Evolutionary conservation across 441 rosid species (phyloP).

Genomic region (Cnidoscolus chayamansa): DNA sequence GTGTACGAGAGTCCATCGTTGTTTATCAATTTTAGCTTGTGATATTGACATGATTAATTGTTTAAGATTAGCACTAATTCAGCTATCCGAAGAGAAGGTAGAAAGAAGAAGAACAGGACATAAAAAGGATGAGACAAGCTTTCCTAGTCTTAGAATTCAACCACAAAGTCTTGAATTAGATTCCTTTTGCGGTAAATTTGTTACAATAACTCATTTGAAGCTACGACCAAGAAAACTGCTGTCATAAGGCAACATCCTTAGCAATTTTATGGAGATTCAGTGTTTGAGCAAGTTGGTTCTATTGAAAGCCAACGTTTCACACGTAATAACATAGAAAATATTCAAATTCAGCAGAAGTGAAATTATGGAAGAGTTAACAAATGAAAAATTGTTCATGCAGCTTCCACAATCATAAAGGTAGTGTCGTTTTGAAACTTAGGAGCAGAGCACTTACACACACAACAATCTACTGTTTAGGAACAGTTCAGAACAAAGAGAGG

Average conservation of each 20-base stretch:
- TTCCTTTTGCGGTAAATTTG: neutral
- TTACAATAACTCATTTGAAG: neutral
- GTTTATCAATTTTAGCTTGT: neutral
- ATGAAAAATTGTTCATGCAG: neutral
- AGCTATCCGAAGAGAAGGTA: too few relatives aligned
- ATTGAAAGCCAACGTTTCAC: neutral
- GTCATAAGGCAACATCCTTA: too few relatives aligned
- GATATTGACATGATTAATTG: too few relatives aligned
- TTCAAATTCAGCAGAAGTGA: neutral
- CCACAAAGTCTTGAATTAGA: too few relatives aligned
- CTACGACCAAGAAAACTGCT: conserved; percentile 1
- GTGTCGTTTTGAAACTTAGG: too few relatives aligned
- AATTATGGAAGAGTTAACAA: neutral
- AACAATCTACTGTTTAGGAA: neutral
- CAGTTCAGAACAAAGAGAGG: neutral
- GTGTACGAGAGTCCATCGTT: neutral
- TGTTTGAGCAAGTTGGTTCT: neutral
- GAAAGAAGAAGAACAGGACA: too few relatives aligned
- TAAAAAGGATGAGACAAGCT: too few relatives aligned
- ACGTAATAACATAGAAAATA: neutral
- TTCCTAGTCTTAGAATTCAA: neutral
- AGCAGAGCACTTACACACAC: neutral
- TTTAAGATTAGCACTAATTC: too few relatives aligned
- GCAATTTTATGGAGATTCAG: too few relatives aligned
- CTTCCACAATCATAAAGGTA: neutral